These are phyloP conservation scores for Russula lepida DNA, from an alignment of 768 basidiomycete genomes.

Conservation along the genomic window DNA sequence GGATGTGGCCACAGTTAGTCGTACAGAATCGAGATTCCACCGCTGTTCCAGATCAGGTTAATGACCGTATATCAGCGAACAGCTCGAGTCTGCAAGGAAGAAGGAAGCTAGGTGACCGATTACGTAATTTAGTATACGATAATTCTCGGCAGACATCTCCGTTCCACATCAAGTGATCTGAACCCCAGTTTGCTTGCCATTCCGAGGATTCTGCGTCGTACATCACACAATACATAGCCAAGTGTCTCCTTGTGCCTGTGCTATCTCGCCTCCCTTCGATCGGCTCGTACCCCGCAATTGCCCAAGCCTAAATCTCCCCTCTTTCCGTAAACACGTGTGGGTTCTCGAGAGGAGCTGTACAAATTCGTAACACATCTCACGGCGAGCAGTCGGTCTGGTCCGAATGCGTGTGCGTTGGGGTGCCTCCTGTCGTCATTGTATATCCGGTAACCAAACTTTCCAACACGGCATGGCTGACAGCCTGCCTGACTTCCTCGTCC, in stretches of 20 bases:
- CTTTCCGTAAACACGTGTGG: not conserved
- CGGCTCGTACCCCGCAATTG: conserved; percentile 4
- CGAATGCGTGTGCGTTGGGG: conserved; percentile 13
- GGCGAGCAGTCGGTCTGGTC: conserved; percentile 1
- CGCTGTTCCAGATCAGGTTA: not conserved
- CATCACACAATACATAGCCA: no score
- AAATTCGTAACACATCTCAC: not conserved
- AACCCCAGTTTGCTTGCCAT: not conserved
- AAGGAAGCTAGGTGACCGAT: not conserved
- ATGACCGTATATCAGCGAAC: not conserved
- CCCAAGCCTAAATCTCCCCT: not conserved
- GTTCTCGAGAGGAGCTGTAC: no score
- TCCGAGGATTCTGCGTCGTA: not conserved
- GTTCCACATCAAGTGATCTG: no score
- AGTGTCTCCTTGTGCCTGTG: not conserved
- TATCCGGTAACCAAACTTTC: conserved; percentile 58
- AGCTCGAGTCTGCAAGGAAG: not conserved
- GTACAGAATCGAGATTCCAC: not conserved
- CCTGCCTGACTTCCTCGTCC: conserved; percentile 45
- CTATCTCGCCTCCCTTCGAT: not conserved
- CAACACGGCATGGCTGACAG: conserved; percentile 57
- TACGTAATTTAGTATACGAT: not conserved
- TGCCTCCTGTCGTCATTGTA: conserved; percentile 32
- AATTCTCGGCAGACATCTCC: no score
- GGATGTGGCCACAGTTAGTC: not conserved